A percentile compares a stretch with the other conserved stretches of the same genome.
phyloP scores from a whole-genome alignment of 1,284 basidiomycete species.

The Pyrrhoderma noxium region DNA sequence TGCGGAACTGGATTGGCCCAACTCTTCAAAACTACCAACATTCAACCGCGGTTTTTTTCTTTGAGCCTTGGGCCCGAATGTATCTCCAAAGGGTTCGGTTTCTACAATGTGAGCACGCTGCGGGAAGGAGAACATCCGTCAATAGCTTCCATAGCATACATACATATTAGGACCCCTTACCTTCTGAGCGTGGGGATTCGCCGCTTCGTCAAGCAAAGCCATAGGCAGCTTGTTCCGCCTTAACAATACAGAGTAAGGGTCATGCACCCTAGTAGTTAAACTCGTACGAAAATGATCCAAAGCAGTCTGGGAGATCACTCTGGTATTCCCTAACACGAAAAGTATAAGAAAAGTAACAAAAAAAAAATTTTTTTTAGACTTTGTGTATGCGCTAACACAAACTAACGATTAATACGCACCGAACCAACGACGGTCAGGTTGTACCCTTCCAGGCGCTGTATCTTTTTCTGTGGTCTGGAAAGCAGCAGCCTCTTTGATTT shows the following conservation, averaged over 20 bases:
- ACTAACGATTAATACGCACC: slow-evolving; percentile 50
- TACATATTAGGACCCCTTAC: slow-evolving; percentile 32
- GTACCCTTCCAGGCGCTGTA: slow-evolving; percentile 80
- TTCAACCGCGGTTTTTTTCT: slow-evolving; percentile 83
- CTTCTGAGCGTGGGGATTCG: slow-evolving; percentile 72
- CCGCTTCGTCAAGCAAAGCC: slow-evolving; percentile 84
- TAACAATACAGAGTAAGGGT: slow-evolving; percentile 90
- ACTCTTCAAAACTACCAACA: slow-evolving; percentile 82
- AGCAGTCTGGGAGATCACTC: slow-evolving; percentile 95
- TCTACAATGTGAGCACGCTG: slow-evolving; percentile 88
- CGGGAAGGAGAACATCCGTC: slow-evolving; percentile 3
- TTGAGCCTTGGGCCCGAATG: slow-evolving; percentile 91
- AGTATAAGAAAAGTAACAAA: slow-evolving; percentile 10
- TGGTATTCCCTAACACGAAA: slow-evolving; percentile 72
- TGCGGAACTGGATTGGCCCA: slow-evolving; percentile 59
- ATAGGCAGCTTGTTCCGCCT: slow-evolving; percentile 92
- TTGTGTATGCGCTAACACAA: not conserved
- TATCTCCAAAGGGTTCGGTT: slow-evolving; percentile 87
- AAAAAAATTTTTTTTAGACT: not conserved
- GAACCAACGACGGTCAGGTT: slow-evolving; percentile 93
- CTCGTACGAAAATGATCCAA: slow-evolving; percentile 92
- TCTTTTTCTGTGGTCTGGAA: slow-evolving; percentile 91
- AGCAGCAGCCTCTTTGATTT: slow-evolving; percentile 84
- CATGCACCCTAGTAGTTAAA: slow-evolving; percentile 74
- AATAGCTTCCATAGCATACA: not conserved